Evolutionary conservation across 306 rosid genomes (phyloP).

Genomic region (Cotoneaster glaucophyllus): DNA sequence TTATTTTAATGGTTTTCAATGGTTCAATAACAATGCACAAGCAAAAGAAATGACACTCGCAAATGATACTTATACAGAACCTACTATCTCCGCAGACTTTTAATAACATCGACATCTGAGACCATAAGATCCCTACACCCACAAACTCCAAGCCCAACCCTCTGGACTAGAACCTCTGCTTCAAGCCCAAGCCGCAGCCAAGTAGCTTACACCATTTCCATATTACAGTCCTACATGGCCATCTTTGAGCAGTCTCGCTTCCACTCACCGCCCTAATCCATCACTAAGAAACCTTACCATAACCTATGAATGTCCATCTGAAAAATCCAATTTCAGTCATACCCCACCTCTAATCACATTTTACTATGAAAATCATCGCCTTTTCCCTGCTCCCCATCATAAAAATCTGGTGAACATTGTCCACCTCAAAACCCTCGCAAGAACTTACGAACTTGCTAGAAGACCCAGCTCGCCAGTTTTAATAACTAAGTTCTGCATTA

Average conservation of each 20-base stretch:
- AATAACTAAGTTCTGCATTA: neutral
- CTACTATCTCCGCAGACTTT: neutral
- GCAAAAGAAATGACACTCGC: neutral
- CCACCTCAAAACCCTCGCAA: neutral
- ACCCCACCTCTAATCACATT: neutral
- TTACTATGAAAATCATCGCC: neutral
- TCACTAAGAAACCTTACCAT: neutral
- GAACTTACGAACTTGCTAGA: neutral
- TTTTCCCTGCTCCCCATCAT: neutral
- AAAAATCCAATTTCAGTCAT: neutral
- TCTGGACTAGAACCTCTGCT: neutral
- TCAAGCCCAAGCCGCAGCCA: neutral
- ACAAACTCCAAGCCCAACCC: neutral
- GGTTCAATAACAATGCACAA: neutral
- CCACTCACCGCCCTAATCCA: neutral
- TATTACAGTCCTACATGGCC: neutral
- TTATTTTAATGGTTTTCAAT: neutral
- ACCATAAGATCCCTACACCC: neutral
- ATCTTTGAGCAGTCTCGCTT: neutral
- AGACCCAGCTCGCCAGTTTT: neutral
- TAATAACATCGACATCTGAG: neutral
- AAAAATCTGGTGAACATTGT: neutral
- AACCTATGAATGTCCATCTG: neutral
- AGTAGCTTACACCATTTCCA: neutral
- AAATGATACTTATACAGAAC: neutral